Conservation (phyloP, 768 basidiomycete genomes). For the Butyriboletus loyo region DNA sequence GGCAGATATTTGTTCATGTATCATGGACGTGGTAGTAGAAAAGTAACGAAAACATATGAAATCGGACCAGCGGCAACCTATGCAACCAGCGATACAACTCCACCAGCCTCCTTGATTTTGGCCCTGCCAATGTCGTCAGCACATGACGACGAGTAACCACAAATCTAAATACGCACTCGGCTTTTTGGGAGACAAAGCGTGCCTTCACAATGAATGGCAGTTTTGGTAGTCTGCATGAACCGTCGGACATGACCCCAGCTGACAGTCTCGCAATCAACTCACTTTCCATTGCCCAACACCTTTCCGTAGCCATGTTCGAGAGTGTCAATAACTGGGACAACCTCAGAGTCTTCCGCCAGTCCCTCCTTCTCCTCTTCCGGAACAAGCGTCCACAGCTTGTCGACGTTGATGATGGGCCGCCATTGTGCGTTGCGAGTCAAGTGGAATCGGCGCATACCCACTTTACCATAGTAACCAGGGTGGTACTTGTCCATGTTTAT, state of each 20-base stretch:
- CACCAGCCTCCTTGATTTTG: constrained; percentile 92
- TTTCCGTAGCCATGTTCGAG: constrained; percentile 84
- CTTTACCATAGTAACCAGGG: constrained; percentile 99
- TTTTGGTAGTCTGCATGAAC: constrained; percentile 63
- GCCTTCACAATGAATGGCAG: constrained; percentile 98
- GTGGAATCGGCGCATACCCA: constrained; percentile 99
- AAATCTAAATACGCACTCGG: constrained; percentile 53
- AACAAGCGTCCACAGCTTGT: constrained; percentile 93
- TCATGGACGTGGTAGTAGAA: not conserved
- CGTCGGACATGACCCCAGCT: not conserved
- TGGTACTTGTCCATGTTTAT: constrained; percentile 99
- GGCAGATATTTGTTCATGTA: not conserved
- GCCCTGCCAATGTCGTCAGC: constrained; percentile 34
- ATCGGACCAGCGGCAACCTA: constrained; percentile 35
- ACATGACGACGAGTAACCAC: constrained; percentile 15
- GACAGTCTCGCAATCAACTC: constrained; percentile 31
- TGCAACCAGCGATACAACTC: constrained; percentile 90
- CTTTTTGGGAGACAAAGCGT: constrained; percentile 86
- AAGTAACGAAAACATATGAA: constrained; percentile 24
- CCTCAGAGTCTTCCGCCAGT: constrained; percentile 66
- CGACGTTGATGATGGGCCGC: constrained; percentile 97
- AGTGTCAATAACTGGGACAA: constrained; percentile 95
- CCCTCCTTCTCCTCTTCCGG: constrained; percentile 80
- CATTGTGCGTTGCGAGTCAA: constrained; percentile 86
- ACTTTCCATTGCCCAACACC: constrained; percentile 92